Conservation (phyloP, 371 early-diverging fungal species). For the Syncephalastrum racemosum region DNA sequence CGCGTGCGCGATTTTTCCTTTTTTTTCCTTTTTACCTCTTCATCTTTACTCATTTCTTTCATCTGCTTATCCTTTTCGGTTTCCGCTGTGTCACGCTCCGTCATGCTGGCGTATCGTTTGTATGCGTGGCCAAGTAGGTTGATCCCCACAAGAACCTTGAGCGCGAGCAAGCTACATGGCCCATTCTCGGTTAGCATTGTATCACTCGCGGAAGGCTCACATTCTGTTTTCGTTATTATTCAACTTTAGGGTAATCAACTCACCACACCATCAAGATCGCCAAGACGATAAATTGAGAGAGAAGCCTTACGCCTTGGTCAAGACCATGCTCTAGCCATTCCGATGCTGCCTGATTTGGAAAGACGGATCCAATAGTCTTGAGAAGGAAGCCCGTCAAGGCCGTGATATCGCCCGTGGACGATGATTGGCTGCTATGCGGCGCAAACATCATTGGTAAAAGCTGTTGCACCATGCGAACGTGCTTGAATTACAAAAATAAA, state of each 20-base stretch:
- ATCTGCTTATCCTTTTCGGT: slow-evolving; percentile 43
- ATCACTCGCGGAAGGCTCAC: background rate
- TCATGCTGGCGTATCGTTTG: slow-evolving; percentile 60
- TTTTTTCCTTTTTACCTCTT: slow-evolving; percentile 43
- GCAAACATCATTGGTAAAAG: slow-evolving; percentile 62
- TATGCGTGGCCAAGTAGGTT: slow-evolving; percentile 72
- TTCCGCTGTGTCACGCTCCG: slow-evolving; percentile 55
- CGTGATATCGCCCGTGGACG: too few relatives aligned
- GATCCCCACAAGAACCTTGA: slow-evolving; percentile 75
- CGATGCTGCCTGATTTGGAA: too few relatives aligned
- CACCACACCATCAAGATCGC: slow-evolving; percentile 34
- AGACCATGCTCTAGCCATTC: slow-evolving; percentile 41
- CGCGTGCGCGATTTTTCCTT: slow-evolving; percentile 2
- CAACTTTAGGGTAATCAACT: slow-evolving; percentile 1
- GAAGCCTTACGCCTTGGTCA: slow-evolving; percentile 27
- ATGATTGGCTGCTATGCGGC: too few relatives aligned
- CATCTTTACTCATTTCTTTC: slow-evolving; percentile 59
- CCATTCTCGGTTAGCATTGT: background rate
- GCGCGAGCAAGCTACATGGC: slow-evolving; percentile 49
- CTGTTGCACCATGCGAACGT: slow-evolving; percentile 71
- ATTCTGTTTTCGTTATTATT: background rate
- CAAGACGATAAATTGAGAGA: slow-evolving; percentile 22
- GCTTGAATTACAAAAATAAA: slow-evolving; percentile 16
- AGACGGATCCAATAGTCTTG: too few relatives aligned
- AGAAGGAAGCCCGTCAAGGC: too few relatives aligned